These are phyloP conservation scores for Drosera capensis DNA, from an alignment of 148 eudicot species.

Conservation along the genomic window DNA sequence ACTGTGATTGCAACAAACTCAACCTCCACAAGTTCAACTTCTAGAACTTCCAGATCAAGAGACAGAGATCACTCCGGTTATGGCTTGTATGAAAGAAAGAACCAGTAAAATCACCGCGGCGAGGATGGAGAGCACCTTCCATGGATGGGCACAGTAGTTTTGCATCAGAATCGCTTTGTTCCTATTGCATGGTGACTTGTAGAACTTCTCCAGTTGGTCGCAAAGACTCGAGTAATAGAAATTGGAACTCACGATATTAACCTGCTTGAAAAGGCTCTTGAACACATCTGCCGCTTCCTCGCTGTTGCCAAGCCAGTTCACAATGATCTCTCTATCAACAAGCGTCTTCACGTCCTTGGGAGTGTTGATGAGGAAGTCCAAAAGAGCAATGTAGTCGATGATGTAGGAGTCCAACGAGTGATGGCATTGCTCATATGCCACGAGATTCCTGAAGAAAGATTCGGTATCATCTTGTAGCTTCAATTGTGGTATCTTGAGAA, in stretches of 20 bases:
- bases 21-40: no score
- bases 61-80: neutral
- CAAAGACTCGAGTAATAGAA: constrained; percentile 17
- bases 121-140: constrained; percentile 23
- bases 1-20: no score
- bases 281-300: constrained; percentile 10
- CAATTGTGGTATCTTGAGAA: constrained; percentile 10
- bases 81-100: constrained; percentile 27
- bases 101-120: constrained; percentile 15
- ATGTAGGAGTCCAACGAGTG: constrained; percentile 12
- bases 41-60: no score
- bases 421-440: constrained; percentile 11
- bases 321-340: constrained; percentile 8
- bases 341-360: constrained; percentile 12
- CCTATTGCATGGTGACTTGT: constrained; percentile 13
- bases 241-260: neutral
- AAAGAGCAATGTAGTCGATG: constrained; percentile 9
- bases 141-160: constrained; percentile 25
- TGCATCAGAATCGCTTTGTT: constrained; percentile 14
- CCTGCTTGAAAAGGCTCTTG: constrained; percentile 3
- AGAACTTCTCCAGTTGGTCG: constrained; percentile 11
- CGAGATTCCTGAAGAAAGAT: constrained; percentile 6
- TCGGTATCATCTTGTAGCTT: constrained; percentile 2
- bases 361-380: constrained; percentile 11
- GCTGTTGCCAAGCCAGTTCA: constrained; percentile 11